Conservation (phyloP, 345 rosid species). For the Salix caprea region DNA sequence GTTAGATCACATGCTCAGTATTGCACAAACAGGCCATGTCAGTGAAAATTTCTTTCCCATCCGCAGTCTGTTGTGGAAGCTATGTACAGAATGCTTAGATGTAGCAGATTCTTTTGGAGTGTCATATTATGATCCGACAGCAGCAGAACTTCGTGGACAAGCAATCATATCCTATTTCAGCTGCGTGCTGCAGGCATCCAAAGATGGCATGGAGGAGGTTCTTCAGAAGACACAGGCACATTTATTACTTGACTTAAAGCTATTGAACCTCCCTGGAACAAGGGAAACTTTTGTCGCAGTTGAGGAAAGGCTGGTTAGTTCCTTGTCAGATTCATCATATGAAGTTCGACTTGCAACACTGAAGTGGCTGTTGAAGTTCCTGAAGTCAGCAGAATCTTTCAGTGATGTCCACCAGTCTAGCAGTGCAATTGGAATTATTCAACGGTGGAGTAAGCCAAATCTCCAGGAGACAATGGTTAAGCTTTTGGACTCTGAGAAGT, state of each 20-base stretch:
- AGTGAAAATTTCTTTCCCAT: slow-evolving; percentile 37
- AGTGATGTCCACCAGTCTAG: slow-evolving; percentile 19
- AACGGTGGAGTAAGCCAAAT: slow-evolving; percentile 54
- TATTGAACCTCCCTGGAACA: slow-evolving; percentile 28
- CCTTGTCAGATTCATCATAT: slow-evolving; percentile 71
- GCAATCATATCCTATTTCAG: slow-evolving; percentile 76
- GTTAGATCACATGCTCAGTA: slow-evolving; percentile 72
- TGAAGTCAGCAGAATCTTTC: slow-evolving; percentile 44
- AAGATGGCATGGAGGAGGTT: slow-evolving; percentile 40
- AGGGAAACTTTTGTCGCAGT: slow-evolving; percentile 36
- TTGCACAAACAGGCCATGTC: slow-evolving; percentile 43
- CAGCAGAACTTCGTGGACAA: slow-evolving; percentile 74
- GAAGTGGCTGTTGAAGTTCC: slow-evolving; percentile 75
- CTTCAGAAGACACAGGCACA: slow-evolving; percentile 33
- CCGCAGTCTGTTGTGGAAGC: slow-evolving; percentile 55
- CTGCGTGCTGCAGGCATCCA: slow-evolving; percentile 60
- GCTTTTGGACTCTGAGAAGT: slow-evolving; percentile 54
- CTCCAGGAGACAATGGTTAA: slow-evolving; percentile 60
- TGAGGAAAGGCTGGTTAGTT: slow-evolving; percentile 49
- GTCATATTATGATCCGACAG: slow-evolving; percentile 71
- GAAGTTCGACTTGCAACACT: slow-evolving; percentile 86
- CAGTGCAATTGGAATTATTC: slow-evolving; percentile 39
- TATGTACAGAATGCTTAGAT: slow-evolving; percentile 65
- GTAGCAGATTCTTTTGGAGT: slow-evolving; percentile 47
- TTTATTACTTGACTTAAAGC: slow-evolving; percentile 19